Conservation (phyloP, 2,329 filamentous ascomycete genomes). For the Colletotrichum sp. region DNA sequence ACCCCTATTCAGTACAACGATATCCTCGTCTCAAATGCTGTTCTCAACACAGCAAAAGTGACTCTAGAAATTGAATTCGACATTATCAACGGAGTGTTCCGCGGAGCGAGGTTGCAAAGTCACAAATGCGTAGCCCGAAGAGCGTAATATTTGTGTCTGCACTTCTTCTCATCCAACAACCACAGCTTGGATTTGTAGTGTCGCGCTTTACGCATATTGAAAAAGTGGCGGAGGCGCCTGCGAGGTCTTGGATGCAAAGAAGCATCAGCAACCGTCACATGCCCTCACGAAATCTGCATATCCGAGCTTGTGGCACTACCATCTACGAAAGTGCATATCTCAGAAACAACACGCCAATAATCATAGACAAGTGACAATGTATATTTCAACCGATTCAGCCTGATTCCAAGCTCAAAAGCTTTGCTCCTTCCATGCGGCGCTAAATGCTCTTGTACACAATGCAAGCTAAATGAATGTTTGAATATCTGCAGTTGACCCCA, state of each 20-base stretch:
- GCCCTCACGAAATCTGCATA: fast-evolving
- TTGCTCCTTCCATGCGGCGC: fast-evolving
- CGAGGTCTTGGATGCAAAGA: not conserved
- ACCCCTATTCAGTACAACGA: not conserved
- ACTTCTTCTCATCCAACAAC: not conserved
- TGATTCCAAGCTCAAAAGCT: fast-evolving
- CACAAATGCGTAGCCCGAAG: not conserved
- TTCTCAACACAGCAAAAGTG: not conserved
- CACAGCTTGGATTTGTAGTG: not conserved
- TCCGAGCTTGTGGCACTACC: fast-evolving
- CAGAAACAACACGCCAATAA: not conserved
- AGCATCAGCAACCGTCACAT: fast-evolving
- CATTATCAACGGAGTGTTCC: not conserved
- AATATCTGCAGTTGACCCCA: too few species aligned
- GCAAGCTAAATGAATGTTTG: fast-evolving
- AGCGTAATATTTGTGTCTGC: not conserved
- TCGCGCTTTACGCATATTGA: not conserved
- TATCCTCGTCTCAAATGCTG: not conserved
- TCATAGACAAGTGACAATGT: not conserved
- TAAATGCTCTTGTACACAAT: too few species aligned
- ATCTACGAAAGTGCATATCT: not conserved
- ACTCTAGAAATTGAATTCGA: not conserved
- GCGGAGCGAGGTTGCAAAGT: too few species aligned
- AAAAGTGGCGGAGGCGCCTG: too few species aligned
- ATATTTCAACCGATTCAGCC: not conserved